phyloP scores from a whole-genome alignment of 2,329 filamentous ascomycete genomes.

The Sporothrix schenckii region DNA sequence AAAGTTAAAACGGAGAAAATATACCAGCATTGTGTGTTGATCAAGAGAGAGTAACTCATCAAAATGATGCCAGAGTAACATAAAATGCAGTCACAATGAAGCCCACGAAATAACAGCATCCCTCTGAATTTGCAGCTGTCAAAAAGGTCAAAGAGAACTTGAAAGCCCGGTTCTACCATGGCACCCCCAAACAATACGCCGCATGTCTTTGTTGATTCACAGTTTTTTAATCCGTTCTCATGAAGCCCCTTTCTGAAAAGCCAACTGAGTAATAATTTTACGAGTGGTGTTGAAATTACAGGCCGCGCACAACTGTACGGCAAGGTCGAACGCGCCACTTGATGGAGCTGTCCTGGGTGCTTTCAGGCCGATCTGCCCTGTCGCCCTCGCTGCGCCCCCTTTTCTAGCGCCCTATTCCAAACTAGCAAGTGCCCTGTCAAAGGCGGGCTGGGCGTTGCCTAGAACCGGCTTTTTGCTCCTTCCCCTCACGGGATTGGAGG shows the following conservation, averaged over 20 bases:
- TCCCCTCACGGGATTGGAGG: not conserved
- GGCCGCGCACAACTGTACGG: constrained; percentile 12
- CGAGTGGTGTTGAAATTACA: constrained; percentile 6
- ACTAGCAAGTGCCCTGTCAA: not conserved
- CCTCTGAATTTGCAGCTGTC: not conserved
- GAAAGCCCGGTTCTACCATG: not conserved
- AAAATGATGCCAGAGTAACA: no score
- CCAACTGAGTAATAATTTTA: not conserved
- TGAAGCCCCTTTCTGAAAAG: no score
- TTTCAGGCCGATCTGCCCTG: constrained; percentile 13
- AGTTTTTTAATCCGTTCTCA: not conserved
- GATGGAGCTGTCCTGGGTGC: not conserved
- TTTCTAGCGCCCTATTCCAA: not conserved
- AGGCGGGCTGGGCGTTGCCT: not conserved
- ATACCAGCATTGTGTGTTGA: not conserved
- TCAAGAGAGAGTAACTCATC: no score
- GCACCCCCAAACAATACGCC: not conserved
- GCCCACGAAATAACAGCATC: not conserved
- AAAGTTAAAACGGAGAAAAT: constrained; percentile 12
- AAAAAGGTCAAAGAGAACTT: no score
- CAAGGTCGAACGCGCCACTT: not conserved
- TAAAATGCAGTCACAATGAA: not conserved
- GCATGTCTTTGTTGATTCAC: not conserved
- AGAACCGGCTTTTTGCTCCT: not conserved
- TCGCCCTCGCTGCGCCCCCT: constrained; percentile 11